Conservation (phyloP, 352 stramenopile species). For the Globisporangium solare region DNA sequence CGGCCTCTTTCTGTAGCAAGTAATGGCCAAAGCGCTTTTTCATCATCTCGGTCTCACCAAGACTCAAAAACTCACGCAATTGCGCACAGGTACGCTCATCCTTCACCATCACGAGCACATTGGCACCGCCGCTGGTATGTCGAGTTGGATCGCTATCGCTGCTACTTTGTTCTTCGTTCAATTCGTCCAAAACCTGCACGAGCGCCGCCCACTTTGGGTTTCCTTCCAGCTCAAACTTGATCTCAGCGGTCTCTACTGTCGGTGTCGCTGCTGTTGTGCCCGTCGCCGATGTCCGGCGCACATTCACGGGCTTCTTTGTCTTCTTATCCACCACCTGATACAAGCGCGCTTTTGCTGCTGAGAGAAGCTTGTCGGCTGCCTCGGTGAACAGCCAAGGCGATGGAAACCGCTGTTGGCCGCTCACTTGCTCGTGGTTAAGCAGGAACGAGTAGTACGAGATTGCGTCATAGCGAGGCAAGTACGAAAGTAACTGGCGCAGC, state of each 20-base stretch:
- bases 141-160: slow-evolving; percentile 14
- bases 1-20: slow-evolving; percentile 62
- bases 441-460: slow-evolving; percentile 96
- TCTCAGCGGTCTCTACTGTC: slow-evolving; percentile 27
- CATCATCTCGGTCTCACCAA: slow-evolving; percentile 83
- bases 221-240: slow-evolving; percentile 75
- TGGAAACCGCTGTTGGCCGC: slow-evolving; percentile 70
- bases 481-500: slow-evolving; percentile 84
- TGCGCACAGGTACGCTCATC: slow-evolving; percentile 86
- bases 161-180: slow-evolving; percentile 50
- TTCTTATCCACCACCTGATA: slow-evolving; percentile 79
- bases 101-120: slow-evolving; percentile 82
- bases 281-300: slow-evolving; percentile 15
- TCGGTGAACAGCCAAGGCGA: slow-evolving; percentile 95
- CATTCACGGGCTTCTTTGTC: slow-evolving; percentile 38
- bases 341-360: slow-evolving; percentile 90
- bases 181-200: slow-evolving; percentile 90
- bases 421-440: slow-evolving; percentile 88
- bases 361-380: slow-evolving; percentile 90
- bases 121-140: slow-evolving; percentile 30
- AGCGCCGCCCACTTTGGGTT: slow-evolving; percentile 96
- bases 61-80: slow-evolving; percentile 74
- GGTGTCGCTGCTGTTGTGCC: slow-evolving; percentile 3
- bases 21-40: slow-evolving; percentile 77
- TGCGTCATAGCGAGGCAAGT: slow-evolving; percentile 94